Base-by-base conservation (phyloP, 441 rosid genomes). In the Arabidopsis lyrata region DNA sequence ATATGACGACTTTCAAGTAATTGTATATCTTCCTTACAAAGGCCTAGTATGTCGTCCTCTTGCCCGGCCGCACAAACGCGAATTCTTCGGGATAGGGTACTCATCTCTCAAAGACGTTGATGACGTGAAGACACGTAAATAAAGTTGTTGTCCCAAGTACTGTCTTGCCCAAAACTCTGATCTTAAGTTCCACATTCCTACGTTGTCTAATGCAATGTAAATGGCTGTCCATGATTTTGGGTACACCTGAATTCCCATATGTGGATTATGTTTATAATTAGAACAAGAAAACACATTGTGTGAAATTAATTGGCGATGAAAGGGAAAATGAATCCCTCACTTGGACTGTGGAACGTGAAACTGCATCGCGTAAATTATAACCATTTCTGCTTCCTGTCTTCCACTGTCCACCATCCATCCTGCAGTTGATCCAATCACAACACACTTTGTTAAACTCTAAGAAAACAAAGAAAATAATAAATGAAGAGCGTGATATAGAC, bases 371-470 rank as follows among this genome's bases (percentile, higher is more conserved):
- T 44, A 95, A 94, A 74, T 95, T 95, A 84, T 95, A 95, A 44
- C 78, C 76, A 29, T 80, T 56, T 83, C 96, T 84, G 76, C 97
- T 90, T 29, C 78, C 85, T 15, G 86, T 6, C n/a, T 85, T 77
- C 99, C 97, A 95, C 29, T 84, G 85, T 56, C 98, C 99, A 54
- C 97, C 99, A 66, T 92, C 99, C 97, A 95, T 92, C 4, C 99
- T 95, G 83, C 76, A 84, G 74, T 72, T 58, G 2, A 24, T 31
- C 14, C 29, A 10, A 68, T 8, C 16, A 44, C 34, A 69, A 24
- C 47, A 49, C 3, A 44, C 36, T 55, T 22, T 18, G 45, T 39
- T 15, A 68, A 62, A 27, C 36, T 10, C 3, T 10, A 57, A 34
- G 56, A 12, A 14, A 20, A 42, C 0, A 9, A 13, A 44, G 7